phyloP scores from a whole-genome alignment of 495 filamentous ascomycete species.

The Penicillium paradoxum region DNA sequence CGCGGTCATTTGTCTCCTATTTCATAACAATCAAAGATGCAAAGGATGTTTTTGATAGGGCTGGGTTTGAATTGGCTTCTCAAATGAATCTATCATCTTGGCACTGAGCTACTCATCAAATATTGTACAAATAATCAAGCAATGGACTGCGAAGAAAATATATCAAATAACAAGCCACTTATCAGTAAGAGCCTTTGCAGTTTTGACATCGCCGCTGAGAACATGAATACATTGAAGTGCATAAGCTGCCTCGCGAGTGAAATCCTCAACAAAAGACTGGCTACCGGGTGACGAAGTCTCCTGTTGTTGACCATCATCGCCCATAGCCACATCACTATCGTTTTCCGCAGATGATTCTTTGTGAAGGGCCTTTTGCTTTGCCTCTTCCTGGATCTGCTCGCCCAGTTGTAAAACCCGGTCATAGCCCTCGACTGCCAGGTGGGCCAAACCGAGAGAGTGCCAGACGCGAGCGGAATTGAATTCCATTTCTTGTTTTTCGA shows the following conservation, averaged over 20 bases:
- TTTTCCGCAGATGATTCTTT: neutral
- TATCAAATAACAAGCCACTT: conserved; percentile 51
- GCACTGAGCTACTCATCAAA: neutral
- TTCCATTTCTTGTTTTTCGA: conserved; percentile 73
- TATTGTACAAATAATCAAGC: neutral
- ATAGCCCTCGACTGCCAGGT: conserved; percentile 76
- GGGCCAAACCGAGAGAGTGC: conserved; percentile 71
- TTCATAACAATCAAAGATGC: neutral
- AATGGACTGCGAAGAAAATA: neutral
- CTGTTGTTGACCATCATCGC: conserved; percentile 13
- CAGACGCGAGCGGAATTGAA: conserved; percentile 83
- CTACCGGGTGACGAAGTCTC: conserved; percentile 8
- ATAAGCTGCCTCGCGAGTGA: conserved; percentile 70
- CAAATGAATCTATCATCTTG: neutral
- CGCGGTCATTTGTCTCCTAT: neutral
- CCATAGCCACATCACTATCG: conserved; percentile 25
- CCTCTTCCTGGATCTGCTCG: conserved; percentile 32
- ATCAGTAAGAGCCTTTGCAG: conserved; percentile 54
- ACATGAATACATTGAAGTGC: conserved; percentile 66
- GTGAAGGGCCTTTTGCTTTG: conserved; percentile 13
- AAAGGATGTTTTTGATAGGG: neutral
- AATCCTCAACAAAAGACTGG: conserved; percentile 49
- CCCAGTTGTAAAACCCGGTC: conserved; percentile 49
- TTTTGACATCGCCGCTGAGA: conserved; percentile 53
- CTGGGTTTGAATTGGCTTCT: too few relatives aligned